Base-by-base conservation (phyloP, 345 rosid species). In the Citrus medica region DNA sequence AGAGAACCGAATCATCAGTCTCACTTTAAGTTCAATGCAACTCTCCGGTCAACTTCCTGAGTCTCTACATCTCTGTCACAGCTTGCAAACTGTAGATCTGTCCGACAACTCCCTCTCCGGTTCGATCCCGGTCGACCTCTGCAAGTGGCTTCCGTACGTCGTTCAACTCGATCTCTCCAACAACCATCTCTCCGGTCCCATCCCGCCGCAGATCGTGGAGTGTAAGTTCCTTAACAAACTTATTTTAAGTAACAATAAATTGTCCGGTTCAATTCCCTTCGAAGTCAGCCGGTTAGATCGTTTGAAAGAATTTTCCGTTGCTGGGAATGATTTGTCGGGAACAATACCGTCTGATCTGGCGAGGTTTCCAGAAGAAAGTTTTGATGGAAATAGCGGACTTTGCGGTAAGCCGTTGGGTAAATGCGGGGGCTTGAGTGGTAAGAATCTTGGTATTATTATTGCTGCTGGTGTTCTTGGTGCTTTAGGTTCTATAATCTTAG, bases 201-300 rank as follows among this genome's bases (percentile, higher is more conserved):
- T 90, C 48, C 94, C 94, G 46, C 27, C 85, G 0, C 75, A 80
- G 82, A 81, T 89, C 80, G 84, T 63, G 53, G 79, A 86, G 35
- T 90, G 92, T 53, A 83, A 83, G 76, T 89, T 84, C 79, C 76
- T 89, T 30, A 90, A 90, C 79, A 82, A 70, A 17, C 84, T 90
- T 42, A 53, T 76, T 69, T 71, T 91, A 28, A 84, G 64, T 33
- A 64, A 79, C 0, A 91, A 91, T 74, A 77, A 79, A 78, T 38
- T 91, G 75, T 79, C 90, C 77, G 93, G 95, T 61, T 13, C 86
- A 72, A 81, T 91, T 62, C 93, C 95, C 33, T 84, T 83, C 60
- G 85, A 86, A 62, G 62, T 91, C 14, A 81, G 65, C 55, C 83
- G 85, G 64, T 73, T 90, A 79, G 85, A 78, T 33, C 83, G 94